A percentile compares a stretch with the other conserved stretches of the same genome.
These are phyloP conservation scores for Phanerodontia chrysosporium DNA, from an alignment of 768 basidiomycete genomes.

Conservation along the genomic window DNA sequence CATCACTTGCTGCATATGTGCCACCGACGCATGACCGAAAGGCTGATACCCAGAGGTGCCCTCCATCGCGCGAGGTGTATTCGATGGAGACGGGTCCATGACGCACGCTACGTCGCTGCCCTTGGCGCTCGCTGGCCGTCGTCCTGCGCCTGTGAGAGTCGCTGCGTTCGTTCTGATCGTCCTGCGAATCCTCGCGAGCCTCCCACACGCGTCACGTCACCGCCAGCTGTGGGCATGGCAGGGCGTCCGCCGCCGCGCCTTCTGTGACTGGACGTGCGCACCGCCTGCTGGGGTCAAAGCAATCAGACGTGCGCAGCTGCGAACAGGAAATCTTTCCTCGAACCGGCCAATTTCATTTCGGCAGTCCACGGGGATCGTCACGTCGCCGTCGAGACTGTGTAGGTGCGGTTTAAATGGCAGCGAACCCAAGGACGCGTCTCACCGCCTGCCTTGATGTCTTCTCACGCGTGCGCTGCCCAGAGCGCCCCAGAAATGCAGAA, in stretches of 20 bases:
- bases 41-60: too few species aligned
- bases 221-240: too few species aligned
- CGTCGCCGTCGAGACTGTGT: neutral
- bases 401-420: too few species aligned
- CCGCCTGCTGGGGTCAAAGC: too few species aligned
- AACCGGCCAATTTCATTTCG: conserved; percentile 1
- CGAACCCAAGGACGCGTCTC: neutral
- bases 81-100: too few species aligned
- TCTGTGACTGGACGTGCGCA: neutral
- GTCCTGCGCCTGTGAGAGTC: neutral
- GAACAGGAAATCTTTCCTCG: neutral
- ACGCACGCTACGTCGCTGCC: too few species aligned
- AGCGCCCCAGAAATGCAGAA: neutral
- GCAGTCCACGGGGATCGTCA: neutral
- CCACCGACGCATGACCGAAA: too few species aligned
- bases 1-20: too few species aligned
- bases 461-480: too few species aligned
- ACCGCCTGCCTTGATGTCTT: neutral
- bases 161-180: neutral
- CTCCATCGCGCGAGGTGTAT: too few species aligned
- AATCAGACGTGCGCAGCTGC: neutral
- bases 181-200: neutral
- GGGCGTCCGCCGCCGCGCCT: neutral
- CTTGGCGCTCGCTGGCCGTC: too few species aligned
- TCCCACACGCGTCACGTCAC: neutral